Conservation (phyloP, 2,329 filamentous ascomycete species). For the Metarhizium album region DNA sequence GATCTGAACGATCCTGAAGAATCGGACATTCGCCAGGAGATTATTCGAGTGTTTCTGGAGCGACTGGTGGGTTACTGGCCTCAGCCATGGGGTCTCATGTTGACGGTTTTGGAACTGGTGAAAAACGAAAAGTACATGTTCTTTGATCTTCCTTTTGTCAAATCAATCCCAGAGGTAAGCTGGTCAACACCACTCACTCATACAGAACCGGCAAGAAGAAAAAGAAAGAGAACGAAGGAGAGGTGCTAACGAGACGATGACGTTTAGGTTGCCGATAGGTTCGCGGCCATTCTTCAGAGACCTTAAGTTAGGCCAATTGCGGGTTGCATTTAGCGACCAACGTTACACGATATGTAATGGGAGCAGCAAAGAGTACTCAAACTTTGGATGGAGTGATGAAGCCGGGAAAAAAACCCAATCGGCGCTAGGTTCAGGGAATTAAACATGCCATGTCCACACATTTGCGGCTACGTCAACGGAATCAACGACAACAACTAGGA, state of each 20-base stretch:
- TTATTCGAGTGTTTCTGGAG: constrained; percentile 80
- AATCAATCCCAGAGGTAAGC: constrained; percentile 73
- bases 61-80: constrained; percentile 80
- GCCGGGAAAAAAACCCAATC: background rate
- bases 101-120: constrained; percentile 77
- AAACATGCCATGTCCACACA: background rate
- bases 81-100: constrained; percentile 90
- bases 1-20: constrained; percentile 67
- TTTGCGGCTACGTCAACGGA: background rate
- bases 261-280: constrained; percentile 26
- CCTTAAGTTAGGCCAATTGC: constrained; percentile 11
- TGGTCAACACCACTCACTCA: background rate
- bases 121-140: constrained; percentile 88
- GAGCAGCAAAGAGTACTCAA: background rate
- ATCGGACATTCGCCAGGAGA: constrained; percentile 75
- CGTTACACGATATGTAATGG: background rate
- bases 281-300: constrained; percentile 24
- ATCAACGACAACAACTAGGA: background rate
- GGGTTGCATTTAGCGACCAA: background rate
- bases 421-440: background rate
- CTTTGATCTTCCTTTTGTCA: constrained; percentile 88
- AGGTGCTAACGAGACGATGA: constrained; percentile 6
- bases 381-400: background rate
- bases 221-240: too few species aligned
- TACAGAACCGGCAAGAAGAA: background rate